Evolutionary conservation across 345 rosid genomes (phyloP), one percentile per base, ranked within the genome.

Genomic region (Euphorbia lathyris): DNA sequence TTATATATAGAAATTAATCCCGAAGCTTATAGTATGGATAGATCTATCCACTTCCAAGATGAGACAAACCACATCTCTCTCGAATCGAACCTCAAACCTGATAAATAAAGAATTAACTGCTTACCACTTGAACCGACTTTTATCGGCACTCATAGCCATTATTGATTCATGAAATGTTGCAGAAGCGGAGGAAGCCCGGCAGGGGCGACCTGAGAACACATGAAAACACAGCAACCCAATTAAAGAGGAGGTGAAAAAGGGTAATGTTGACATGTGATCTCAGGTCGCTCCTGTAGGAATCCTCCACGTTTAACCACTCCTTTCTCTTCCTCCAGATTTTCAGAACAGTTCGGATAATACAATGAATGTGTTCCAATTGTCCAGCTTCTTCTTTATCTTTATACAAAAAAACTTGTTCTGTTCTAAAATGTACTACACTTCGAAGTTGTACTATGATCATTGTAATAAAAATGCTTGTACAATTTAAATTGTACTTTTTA

Each of bases 161-260:
- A n/a, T n/a, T n/a, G n/a, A n/a, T n/a, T n/a, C n/a, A 23, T 22
- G 56, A 19, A 25, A 51, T 19, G 4, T 11, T 22, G 58, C n/a
- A 52, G 45, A 45, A 45, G 76, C 43, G 74, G 34, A 74, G 51
- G 73, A 19, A 74, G 58, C 42, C 78, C 83, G 10, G 73, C 80
- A 71, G 78, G 78, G 76, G 80, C 81, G 80, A 80, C 81, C 76
- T 80, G 83, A 80, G 83, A 77, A 74, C 81, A 80, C 83, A 80
- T 64, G 2, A 23, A 22, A 47, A 42, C 56, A 0, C 63, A 3
- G 20, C 0, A 52, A 23, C n/a, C 7, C 1, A 22, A 45, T 14
- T 43, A 20, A 45, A 14, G 0, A 14, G 8, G 25, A 9, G 22
- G 3, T 7, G 0, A 7, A 7, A 14, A 27, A 27, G 14, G 42